phyloP scores from a whole-genome alignment of 345 rosid genomes.

The Boechera divaricarpa region DNA sequence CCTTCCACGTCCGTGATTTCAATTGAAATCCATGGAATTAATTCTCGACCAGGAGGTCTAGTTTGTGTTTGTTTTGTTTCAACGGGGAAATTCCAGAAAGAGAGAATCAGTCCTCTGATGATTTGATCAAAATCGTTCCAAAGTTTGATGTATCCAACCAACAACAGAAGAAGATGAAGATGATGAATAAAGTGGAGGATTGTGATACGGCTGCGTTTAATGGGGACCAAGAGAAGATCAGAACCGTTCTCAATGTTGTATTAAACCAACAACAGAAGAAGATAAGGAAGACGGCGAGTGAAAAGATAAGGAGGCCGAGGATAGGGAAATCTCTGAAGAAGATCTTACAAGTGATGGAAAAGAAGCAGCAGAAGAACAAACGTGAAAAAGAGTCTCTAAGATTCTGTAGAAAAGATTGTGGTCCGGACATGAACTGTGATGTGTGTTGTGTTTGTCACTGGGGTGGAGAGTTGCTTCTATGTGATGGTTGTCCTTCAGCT shows the following conservation, averaged over 20 bases:
- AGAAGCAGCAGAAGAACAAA: neutral
- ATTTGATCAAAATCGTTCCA: neutral
- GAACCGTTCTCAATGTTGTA: neutral
- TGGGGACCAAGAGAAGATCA: neutral
- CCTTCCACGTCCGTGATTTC: too few relatives aligned
- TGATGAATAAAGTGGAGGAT: neutral
- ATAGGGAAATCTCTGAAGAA: conserved; percentile 34
- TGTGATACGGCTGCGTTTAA: neutral
- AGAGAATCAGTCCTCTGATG: neutral
- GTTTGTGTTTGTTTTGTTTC: too few relatives aligned
- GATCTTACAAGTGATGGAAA: conserved; percentile 16
- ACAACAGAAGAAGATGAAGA: neutral
- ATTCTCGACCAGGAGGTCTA: too few relatives aligned
- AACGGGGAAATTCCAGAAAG: too few relatives aligned
- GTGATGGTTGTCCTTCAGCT: conserved; percentile 66
- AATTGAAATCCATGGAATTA: too few relatives aligned
- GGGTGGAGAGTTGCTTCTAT: conserved; percentile 62
- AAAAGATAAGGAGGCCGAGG: conserved; percentile 51
- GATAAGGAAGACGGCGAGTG: conserved; percentile 43
- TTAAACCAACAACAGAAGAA: neutral
- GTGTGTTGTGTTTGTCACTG: conserved; percentile 54
- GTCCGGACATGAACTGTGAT: conserved; percentile 22
- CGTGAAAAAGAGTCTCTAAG: conserved; percentile 12
- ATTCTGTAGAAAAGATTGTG: conserved; percentile 9
- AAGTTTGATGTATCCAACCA: neutral